phyloP scores from a whole-genome alignment of 805 yeast species.

The Nadsonia fulvescens region DNA sequence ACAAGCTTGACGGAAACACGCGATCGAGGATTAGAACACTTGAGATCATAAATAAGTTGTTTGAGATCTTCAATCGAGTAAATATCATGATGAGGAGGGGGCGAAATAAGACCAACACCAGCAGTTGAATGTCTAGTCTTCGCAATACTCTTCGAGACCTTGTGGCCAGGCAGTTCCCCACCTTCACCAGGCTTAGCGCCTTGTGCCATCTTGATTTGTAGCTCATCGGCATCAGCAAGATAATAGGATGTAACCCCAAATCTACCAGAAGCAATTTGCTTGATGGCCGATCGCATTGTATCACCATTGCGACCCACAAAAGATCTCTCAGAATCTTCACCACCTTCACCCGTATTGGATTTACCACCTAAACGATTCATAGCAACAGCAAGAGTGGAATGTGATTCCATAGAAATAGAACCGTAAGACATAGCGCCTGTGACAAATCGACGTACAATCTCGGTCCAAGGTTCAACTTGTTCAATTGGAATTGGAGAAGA shows the following conservation, averaged over 20 bases:
- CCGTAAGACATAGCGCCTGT: conserved; percentile 99
- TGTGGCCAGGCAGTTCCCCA: conserved; percentile 93
- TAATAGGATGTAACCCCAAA: conserved; percentile 95
- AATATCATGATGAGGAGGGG: conserved; percentile 98
- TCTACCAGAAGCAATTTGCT: conserved; percentile 95
- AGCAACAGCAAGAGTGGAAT: conserved; percentile 92
- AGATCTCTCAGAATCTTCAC: conserved; percentile 91
- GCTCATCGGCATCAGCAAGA: conserved; percentile 89
- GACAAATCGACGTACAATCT: conserved; percentile 87
- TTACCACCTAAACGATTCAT: conserved; percentile 97
- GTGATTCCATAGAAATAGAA: conserved; percentile 96
- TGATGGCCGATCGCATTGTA: conserved; percentile 96
- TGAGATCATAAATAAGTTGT: conserved; percentile 88
- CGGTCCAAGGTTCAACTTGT: conserved; percentile 99
- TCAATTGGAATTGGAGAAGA: conserved; percentile 75
- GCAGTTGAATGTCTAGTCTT: conserved; percentile 93
- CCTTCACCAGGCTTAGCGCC: conserved; percentile 99
- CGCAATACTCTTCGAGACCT: conserved; percentile 75
- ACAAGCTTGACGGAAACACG: conserved; percentile 92
- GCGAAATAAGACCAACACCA: conserved; percentile 91
- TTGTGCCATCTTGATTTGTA: conserved; percentile 97
- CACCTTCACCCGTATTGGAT: conserved; percentile 98
- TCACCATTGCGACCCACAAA: conserved; percentile 71
- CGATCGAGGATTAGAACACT: conserved; percentile 93
- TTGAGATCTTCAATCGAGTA: conserved; percentile 95